Base-by-base conservation (phyloP, 2,329 filamentous ascomycete species). In the Juglanconis sp. region DNA sequence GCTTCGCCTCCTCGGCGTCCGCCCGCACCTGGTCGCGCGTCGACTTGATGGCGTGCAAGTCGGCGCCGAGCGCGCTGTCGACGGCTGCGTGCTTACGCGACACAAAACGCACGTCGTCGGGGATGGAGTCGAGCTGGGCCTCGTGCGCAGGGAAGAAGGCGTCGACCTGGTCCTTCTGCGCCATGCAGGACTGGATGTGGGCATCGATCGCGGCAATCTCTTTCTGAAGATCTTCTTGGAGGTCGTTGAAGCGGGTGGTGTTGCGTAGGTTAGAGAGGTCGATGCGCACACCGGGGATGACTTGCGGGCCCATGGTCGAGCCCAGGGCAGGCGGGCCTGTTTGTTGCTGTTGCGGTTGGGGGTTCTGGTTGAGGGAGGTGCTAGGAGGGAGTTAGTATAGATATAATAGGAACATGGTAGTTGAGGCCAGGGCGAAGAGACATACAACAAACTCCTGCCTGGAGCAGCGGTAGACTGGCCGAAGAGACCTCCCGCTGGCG, bases 181-280 rank as follows among this genome's bases (percentile, higher is more conserved):
- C 82, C 69, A 96, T 92, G 71, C 95, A 92, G 57, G 83, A 82
- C 68, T 91, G 85, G 67, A 99, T 94, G 65, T 88, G 86, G 60
- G 85, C 84, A 74, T 99, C 94, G 64, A 96, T 86, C 9, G 81
- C 76, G 64, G 91, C 86, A 63, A 99, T 90, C 66, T 91, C 79
- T 64, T 87, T 85, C 70, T 96, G 92, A 15, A 96, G 79, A 35
- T 91, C 86, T 66, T 94, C 89, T 62, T 90, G 86, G 34, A 96
- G 87, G 73, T 96, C 94, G 71, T 92, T 91, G 78, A 95, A 97
- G 63, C 95, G 91, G 3, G 92, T 96, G 0, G 93, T 96, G 15
- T 90, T 89, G 56, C 92, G 87, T 62, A 98, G 80, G 70, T 90
- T 91, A 67, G 85, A 85, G 56, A 90, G 76, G 73, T 95, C 90